These are phyloP conservation scores for Wickerhamomyces strasburgensis DNA, from an alignment of 805 yeast species.

Conservation along the genomic window DNA sequence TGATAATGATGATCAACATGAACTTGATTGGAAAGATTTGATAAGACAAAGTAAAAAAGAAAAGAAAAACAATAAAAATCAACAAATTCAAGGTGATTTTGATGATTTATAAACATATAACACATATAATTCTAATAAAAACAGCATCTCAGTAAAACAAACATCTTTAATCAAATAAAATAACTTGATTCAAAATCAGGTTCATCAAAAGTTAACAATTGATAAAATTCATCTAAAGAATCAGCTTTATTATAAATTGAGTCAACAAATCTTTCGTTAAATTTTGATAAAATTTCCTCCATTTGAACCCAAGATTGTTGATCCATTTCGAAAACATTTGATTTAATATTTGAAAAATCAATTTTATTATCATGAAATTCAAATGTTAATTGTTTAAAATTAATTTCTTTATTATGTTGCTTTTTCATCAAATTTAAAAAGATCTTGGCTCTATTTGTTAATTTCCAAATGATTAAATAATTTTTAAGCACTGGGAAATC, in stretches of 20 bases:
- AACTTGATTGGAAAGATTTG: conserved; percentile 83
- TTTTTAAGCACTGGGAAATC: conserved; percentile 12
- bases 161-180: no score
- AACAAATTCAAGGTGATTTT: conserved; percentile 51
- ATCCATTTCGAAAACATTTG: conserved; percentile 4
- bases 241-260: conserved; percentile 7
- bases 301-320: conserved; percentile 6
- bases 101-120: conserved; percentile 44
- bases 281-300: conserved; percentile 10
- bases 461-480: conserved; percentile 19
- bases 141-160: neutral
- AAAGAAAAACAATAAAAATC: conserved; percentile 33
- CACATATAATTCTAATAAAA: neutral
- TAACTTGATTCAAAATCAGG: conserved; percentile 13
- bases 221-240: conserved; percentile 12
- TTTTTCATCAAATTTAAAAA: conserved; percentile 14
- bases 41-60: conserved; percentile 61
- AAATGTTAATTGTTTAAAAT: conserved; percentile 8
- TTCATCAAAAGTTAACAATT: conserved; percentile 15
- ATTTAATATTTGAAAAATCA: conserved; percentile 11
- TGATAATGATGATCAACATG: conserved; percentile 39
- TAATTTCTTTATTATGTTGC: conserved; percentile 10
- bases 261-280: conserved; percentile 15
- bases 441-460: conserved; percentile 9
- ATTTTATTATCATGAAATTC: conserved; percentile 11